Conservation (phyloP, 176 grass and related monocot genomes). For the Hsuehochloa calcarea region DNA sequence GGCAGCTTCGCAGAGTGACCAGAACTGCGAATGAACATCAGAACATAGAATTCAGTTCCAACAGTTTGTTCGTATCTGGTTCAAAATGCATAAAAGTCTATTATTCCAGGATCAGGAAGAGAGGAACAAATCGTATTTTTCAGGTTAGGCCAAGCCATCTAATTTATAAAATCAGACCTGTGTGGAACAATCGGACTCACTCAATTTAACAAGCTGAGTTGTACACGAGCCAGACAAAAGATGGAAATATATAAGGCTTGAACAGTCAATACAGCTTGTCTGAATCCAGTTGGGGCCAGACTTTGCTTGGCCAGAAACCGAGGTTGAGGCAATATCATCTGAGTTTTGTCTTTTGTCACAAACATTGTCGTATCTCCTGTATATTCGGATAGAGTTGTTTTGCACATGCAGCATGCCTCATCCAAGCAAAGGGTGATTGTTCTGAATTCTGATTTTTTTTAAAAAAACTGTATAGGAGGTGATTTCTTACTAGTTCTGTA, state of each 20-base stretch:
- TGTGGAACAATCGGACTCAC: neutral
- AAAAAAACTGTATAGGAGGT: neutral
- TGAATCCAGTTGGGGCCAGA: neutral
- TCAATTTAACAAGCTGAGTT: neutral
- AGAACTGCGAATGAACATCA: slow-evolving; percentile 39
- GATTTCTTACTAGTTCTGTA: neutral
- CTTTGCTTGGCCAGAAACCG: neutral
- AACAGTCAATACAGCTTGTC: neutral
- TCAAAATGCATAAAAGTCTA: neutral
- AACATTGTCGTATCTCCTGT: neutral
- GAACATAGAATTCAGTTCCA: neutral
- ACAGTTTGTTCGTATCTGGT: neutral
- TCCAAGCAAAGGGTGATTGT: neutral
- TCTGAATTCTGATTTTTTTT: neutral
- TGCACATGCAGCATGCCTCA: neutral
- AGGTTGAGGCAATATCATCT: neutral
- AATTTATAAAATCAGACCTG: neutral
- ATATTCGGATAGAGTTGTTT: neutral
- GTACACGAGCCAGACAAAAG: neutral
- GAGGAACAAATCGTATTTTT: neutral
- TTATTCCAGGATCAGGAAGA: neutral
- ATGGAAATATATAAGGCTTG: neutral
- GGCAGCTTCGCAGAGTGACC: slow-evolving; percentile 22
- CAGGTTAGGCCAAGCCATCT: neutral
- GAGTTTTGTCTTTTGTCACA: neutral